Base-by-base conservation (phyloP, 163 green algal species). In the Chlorella variabilis region DNA sequence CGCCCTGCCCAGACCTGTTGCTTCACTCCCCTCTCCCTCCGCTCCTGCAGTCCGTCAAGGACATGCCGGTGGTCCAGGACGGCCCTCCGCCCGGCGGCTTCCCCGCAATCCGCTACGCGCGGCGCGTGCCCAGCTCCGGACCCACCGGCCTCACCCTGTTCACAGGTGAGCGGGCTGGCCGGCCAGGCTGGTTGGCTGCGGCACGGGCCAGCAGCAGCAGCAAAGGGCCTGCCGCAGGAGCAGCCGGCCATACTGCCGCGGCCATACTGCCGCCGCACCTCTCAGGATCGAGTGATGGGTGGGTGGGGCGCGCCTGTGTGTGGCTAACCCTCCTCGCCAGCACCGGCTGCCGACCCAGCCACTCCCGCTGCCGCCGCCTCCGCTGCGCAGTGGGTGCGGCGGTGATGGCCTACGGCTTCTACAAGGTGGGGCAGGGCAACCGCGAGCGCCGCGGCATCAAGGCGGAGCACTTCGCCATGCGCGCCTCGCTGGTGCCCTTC, bases 51-150 rank as follows among this genome's bases (percentile, higher is more conserved):
- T 97, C 92, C 76, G 93, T 98, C 21, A 98, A 98, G 89, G 96
- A 99, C 86, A 89, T 99, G 91, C 92, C 94, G 4, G 87, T 98
- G 6, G 81, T 97, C 15, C 96, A 99, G 88, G 96, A 99, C 83
- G 94, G 93, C 15, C 93, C 96, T 17, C 96, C 96, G 1, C 94
- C 96, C 31, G 96, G 96, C 42, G 96, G 96, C 11, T 99, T 99
- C 84, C 96, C 96, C 0, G 89, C 93, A 18, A 90, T 99, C 31
- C 91, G 96, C 56, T 98, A 97, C 75, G 95, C 94, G 1, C 90
- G 96, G 8, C 85, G 94, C 9, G 88, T 99, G n/a, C 95, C 95
- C 8, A 96, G 86, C 86, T 98, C 95, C 20, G 96, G 96, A 0
- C 96, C 96, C 18, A 93, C 89, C 0, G 96, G 95, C n/a, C 79